Evolutionary conservation across 1,284 basidiomycete species (phyloP).

Genomic region (Apiotrichum sp.): DNA sequence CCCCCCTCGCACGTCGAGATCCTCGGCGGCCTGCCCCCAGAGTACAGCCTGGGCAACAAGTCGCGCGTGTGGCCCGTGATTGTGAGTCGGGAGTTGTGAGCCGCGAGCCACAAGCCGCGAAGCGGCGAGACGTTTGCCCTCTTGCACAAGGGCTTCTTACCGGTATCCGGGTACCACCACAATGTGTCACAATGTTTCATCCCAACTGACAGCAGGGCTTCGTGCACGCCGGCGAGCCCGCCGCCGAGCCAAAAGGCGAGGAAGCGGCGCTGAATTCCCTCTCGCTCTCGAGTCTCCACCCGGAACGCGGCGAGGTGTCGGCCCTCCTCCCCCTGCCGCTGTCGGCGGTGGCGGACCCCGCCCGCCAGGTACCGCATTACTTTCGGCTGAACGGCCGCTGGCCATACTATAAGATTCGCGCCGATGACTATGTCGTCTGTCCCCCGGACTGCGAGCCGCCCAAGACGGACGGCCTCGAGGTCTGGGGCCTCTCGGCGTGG

Average conservation of each 20-base stretch:
- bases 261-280: conserved; percentile 21
- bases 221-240: conserved; percentile 14
- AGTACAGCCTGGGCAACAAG: conserved; percentile 40
- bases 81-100: conserved; percentile 28
- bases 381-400: conserved; percentile 30
- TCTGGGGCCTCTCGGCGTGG: conserved; percentile 44
- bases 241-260: neutral
- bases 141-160: too few relatives aligned
- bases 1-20: conserved; percentile 30
- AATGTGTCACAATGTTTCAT: too few relatives aligned
- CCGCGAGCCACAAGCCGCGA: too few relatives aligned
- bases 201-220: too few relatives aligned
- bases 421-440: conserved; percentile 22
- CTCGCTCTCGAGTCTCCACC: conserved; percentile 18
- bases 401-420: conserved; percentile 36
- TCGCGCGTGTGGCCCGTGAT: conserved; percentile 42
- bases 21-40: conserved; percentile 31
- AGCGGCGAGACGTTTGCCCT: too few relatives aligned
- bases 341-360: conserved; percentile 13
- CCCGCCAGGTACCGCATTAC: conserved; percentile 24
- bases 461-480: conserved; percentile 20
- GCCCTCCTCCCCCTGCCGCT: conserved; percentile 36
- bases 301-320: conserved; percentile 33
- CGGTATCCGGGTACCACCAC: too few relatives aligned
- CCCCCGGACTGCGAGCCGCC: neutral